Percentiles rank a stretch among this genome's conserved stretches.
Conservation (phyloP, 1,284 basidiomycete species). For the Schizophyllum amplum region DNA sequence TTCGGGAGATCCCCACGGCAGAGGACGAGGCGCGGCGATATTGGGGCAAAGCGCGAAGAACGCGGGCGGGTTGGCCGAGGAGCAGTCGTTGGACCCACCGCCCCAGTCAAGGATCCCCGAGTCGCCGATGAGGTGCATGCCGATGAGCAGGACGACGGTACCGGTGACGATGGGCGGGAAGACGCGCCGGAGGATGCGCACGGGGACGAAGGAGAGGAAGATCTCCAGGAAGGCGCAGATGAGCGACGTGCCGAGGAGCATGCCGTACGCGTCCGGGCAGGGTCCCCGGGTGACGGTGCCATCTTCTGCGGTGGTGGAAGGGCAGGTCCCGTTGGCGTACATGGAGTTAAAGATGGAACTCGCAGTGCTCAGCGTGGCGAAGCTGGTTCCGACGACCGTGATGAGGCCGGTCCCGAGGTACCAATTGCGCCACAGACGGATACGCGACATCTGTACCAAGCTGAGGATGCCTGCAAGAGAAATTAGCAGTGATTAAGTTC, state of each 20-base stretch:
- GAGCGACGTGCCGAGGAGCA: constrained; percentile 67
- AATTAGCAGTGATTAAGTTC: neutral
- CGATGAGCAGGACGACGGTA: constrained; percentile 71
- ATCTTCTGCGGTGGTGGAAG: constrained; percentile 46
- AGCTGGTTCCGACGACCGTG: constrained; percentile 81
- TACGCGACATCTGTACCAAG: constrained; percentile 66
- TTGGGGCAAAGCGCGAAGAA: constrained; percentile 66
- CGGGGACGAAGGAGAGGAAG: constrained; percentile 65
- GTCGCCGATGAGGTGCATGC: constrained; percentile 64
- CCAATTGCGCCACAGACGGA: constrained; percentile 52
- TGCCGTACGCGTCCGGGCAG: constrained; percentile 79
- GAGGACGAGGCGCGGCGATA: constrained; percentile 49
- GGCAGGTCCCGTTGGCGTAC: constrained; percentile 76
- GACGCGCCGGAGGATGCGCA: constrained; percentile 52
- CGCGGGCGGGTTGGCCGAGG: constrained; percentile 47
- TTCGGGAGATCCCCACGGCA: constrained; percentile 64
- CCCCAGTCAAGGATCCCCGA: constrained; percentile 80
- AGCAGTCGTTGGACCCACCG: constrained; percentile 70
- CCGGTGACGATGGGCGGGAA: constrained; percentile 77
- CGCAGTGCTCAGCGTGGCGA: constrained; percentile 73
- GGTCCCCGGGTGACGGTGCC: constrained; percentile 52
- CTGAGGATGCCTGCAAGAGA: constrained; percentile 53
- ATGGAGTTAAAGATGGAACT: constrained; percentile 64
- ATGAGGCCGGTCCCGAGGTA: constrained; percentile 75
- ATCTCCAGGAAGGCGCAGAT: constrained; percentile 81